phyloP scores from a whole-genome alignment of 2,329 filamentous ascomycete species.

The Orbilia brochopaga region DNA sequence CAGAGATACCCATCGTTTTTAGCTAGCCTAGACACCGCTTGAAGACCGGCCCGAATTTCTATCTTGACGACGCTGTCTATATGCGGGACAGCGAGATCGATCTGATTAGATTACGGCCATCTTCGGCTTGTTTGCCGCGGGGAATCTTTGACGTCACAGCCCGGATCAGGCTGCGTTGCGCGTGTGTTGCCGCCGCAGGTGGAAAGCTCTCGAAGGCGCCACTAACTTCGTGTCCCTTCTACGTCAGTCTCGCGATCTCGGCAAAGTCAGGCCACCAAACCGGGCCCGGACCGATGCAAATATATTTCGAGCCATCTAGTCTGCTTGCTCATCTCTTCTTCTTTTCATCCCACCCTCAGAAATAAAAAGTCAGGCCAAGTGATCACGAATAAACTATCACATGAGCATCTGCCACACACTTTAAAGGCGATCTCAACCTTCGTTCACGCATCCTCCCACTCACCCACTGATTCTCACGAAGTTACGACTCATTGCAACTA shows the following conservation, averaged over 20 bases:
- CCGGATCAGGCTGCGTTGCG: slow-evolving; percentile 37
- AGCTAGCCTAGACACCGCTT: background rate
- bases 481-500: slow-evolving; percentile 16
- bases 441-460: background rate
- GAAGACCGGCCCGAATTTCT: background rate
- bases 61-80: background rate
- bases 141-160: slow-evolving; percentile 36
- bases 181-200: background rate
- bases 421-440: background rate
- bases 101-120: background rate
- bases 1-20: no score
- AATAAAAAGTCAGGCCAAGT: slow-evolving; percentile 15
- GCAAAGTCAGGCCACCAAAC: slow-evolving; percentile 31
- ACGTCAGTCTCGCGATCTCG: slow-evolving; percentile 48
- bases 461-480: slow-evolving; percentile 17
- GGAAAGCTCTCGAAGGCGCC: slow-evolving; percentile 45
- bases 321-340: slow-evolving; percentile 2
- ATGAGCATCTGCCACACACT: slow-evolving; percentile 32
- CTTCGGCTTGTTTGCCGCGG: slow-evolving; percentile 6
- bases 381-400: slow-evolving; percentile 26
- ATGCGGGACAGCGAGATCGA: background rate
- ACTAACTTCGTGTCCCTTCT: slow-evolving; percentile 36
- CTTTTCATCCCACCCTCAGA: slow-evolving; percentile 17
- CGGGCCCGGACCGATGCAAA: background rate
- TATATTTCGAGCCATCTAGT: slow-evolving; percentile 24